Evolutionary conservation across 2,329 filamentous ascomycete species (phyloP).

Genomic region (Trichophyton rubrum): DNA sequence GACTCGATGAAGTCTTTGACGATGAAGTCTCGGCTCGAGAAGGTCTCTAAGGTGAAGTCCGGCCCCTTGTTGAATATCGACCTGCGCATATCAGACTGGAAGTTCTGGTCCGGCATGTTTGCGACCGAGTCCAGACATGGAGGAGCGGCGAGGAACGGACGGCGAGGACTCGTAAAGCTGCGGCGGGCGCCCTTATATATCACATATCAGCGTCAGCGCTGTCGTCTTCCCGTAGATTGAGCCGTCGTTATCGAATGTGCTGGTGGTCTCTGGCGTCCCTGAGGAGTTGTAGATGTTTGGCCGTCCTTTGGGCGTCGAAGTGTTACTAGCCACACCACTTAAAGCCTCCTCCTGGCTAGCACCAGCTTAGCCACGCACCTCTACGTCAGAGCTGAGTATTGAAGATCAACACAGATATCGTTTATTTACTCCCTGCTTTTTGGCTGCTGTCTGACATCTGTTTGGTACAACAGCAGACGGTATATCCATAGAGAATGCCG

Average conservation of each 20-base stretch:
- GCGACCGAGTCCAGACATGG: slow-evolving; percentile 11
- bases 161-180: not conserved
- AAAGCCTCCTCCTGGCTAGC: too few relatives aligned
- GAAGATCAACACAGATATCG: too few relatives aligned
- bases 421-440: too few relatives aligned
- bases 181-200: not conserved
- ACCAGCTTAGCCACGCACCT: too few relatives aligned
- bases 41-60: slow-evolving; percentile 77
- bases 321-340: too few relatives aligned
- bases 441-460: too few relatives aligned
- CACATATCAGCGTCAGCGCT: not conserved
- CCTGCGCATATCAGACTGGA: slow-evolving; percentile 26
- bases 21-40: slow-evolving; percentile 85
- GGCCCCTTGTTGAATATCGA: slow-evolving; percentile 66
- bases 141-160: not conserved
- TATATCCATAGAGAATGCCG: too few relatives aligned
- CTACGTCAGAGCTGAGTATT: too few relatives aligned
- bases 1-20: slow-evolving; percentile 95
- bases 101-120: slow-evolving; percentile 27
- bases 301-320: too few relatives aligned
- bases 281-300: too few relatives aligned
- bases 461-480: too few relatives aligned
- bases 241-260: not conserved
- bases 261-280: too few relatives aligned
- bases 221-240: not conserved